Base-by-base conservation (phyloP, 768 basidiomycete genomes). In the Candolleomyces aberdarensis region DNA sequence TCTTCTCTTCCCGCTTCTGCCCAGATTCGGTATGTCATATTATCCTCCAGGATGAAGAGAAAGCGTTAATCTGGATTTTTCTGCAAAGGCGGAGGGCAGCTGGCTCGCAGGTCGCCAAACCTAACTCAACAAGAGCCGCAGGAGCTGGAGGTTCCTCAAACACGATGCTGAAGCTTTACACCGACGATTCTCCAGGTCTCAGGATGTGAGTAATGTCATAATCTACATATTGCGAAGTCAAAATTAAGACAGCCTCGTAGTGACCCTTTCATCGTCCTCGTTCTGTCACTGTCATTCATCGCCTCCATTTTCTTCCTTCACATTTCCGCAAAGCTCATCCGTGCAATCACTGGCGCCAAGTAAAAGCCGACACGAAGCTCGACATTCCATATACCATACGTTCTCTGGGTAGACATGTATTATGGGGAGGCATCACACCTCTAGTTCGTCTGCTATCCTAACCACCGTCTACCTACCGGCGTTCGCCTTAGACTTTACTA, bases 141-240 rank as follows among this genome's bases (percentile, higher is more conserved):
- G 95, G 96, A 46, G 94, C 94, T 60, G 97, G 97, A 57, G 97
- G 97, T 58, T 95, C 92, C 41, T 93, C 90, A 60, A 96, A 94
- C 79, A 99, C 97, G 60, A 98, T 99, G 97, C 85, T 99, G 70
- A 94, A 93, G 78, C 83, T 99, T 4, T 98, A 98, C 85, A 98
- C 97, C 43, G 96, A 98, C 72, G 97, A 98, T 71, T 96, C 96
- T 61, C 94, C 93, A 51, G 97, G 97, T 22, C 83, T 99, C 58
- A 87, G 95, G 83, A 94, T 99, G 97, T 98, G 73, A 41, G 46
- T 65, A 26, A 56, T 59, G 32, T 29, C 15, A 19, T 50, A 39
- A 29, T 19, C 52, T 46, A 63, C 47, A 63, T 15, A 8, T 51
- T 58, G 29, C 19, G 29, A 22, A 17, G 10, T 10, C 26, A 26